phyloP scores from a whole-genome alignment of 768 basidiomycete genomes.

The Hericium erinaceus region DNA sequence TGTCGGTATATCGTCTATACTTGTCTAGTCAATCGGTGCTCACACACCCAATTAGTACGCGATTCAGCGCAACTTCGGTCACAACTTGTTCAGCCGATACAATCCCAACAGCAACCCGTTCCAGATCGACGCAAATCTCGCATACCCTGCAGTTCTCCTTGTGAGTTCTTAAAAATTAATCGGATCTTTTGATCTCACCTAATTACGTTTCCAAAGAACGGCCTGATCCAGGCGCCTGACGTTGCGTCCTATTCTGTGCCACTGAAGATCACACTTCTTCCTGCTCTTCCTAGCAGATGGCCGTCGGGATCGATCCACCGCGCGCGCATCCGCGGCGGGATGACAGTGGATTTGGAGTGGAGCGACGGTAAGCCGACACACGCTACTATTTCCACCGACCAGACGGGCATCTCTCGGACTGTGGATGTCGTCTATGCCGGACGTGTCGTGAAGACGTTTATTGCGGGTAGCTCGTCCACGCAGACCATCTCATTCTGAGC shows the following conservation, averaged over 20 bases:
- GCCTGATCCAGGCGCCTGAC: conserved; percentile 60
- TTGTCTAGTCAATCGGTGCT: background rate
- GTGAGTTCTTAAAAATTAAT: conserved; percentile 23
- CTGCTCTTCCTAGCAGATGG: conserved; percentile 59
- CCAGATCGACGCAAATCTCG: conserved; percentile 76
- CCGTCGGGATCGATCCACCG: conserved; percentile 47
- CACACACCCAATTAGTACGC: conserved; percentile 36
- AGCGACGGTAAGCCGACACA: conserved; percentile 16
- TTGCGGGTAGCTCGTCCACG: background rate
- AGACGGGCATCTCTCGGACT: conserved; percentile 3
- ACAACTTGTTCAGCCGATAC: conserved; percentile 61
- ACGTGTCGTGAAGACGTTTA: conserved; percentile 15
- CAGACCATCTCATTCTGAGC: background rate
- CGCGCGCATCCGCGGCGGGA: conserved; percentile 56
- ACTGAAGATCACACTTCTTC: conserved; percentile 50
- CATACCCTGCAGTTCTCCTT: conserved; percentile 56
- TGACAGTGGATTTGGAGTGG: conserved; percentile 50
- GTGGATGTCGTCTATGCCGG: conserved; percentile 18
- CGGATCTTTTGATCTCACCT: conserved; percentile 1
- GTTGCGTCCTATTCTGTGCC: conserved; percentile 40
- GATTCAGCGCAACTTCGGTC: conserved; percentile 49
- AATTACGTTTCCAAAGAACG: conserved; percentile 37
- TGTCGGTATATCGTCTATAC: conserved; percentile 38
- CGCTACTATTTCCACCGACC: conserved; percentile 12
- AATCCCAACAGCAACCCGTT: conserved; percentile 45